Evolutionary conservation across 1,284 basidiomycete species (phyloP), one percentile per base, ranked within the genome.

Genomic region (Sporisorium sorghi): DNA sequence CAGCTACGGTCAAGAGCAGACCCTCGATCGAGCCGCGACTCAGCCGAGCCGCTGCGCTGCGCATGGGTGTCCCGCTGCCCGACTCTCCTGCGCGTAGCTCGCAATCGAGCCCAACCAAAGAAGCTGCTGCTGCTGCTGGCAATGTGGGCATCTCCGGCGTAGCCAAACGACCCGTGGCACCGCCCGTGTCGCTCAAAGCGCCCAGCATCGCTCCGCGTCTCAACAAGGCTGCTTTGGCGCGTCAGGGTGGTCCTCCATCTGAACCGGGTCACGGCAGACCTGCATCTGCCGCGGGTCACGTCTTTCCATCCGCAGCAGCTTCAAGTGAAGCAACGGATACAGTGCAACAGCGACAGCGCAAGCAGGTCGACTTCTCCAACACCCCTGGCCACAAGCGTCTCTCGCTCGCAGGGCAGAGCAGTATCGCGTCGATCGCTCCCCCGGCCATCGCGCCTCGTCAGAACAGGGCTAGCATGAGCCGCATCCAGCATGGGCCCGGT

Each of bases 1-100:
- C 57, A 1, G 21, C 43, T 5, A 82, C 37, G 14, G 73, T 21
- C 81, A 84, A 42, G 80, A 85, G 33, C 4, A 83, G 86, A 17
- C 91, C 93, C 0, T 88, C 90, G 70, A 92, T 92, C 65, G 87
- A 89, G 24, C 93, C 93, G 0, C 90, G 93, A 39, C 90, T 89
- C 62, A 91, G 91, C 9, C 89, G 89, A 58, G 90, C 92, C 0
- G 91, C 93, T 0, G 89, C 91, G 0, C 47, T 66, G 30, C 51
- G 63, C 1, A 66, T 66, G 63, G 57, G 63, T 9, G 35, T 59
- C 1, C 23, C 35, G 15, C 52, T 66, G 3, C 39, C 56, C 0
- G 12, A 21, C 8, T 47, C 54, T 8, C 53, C 60, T 8, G 24
- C 48, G 9, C 58, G 71, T 14, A 35, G 33, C n/a, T 50, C 58